Conservation (phyloP, 2,329 filamentous ascomycete genomes). For the Beauveria rudraprayagi region DNA sequence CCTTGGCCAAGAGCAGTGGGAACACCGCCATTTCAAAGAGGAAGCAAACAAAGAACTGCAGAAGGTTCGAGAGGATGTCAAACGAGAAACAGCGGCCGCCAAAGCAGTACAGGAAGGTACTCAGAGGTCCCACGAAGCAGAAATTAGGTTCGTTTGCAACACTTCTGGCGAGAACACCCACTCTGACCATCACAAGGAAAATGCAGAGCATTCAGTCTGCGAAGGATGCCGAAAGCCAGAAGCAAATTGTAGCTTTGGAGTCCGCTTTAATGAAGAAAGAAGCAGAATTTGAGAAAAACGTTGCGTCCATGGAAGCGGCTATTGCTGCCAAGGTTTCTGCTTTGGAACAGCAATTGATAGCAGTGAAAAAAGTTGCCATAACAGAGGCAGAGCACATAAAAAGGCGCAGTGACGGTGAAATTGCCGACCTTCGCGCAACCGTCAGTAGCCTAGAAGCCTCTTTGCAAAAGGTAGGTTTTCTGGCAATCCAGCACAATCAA, state of each 20-base stretch:
- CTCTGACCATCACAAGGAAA: constrained; percentile 20
- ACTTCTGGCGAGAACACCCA: background rate
- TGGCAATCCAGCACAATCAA: background rate
- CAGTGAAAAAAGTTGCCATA: constrained; percentile 39
- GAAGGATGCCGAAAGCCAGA: constrained; percentile 23
- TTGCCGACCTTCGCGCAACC: constrained; percentile 53
- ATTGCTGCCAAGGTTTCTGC: constrained; percentile 18
- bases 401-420: constrained; percentile 49
- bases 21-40: constrained; percentile 61
- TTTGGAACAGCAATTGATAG: constrained; percentile 34
- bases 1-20: constrained; percentile 64
- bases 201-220: constrained; percentile 25
- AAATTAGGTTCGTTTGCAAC: constrained; percentile 40
- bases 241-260: constrained; percentile 16
- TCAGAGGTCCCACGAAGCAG: constrained; percentile 61
- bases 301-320: background rate
- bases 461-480: constrained; percentile 43
- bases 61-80: constrained; percentile 30
- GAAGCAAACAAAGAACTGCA: constrained; percentile 42
- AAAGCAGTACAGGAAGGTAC: constrained; percentile 58
- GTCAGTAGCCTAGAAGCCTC: constrained; percentile 56
- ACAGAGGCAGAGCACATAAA: constrained; percentile 41
- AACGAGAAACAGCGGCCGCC: constrained; percentile 27
- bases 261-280: constrained; percentile 19
- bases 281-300: constrained; percentile 27